A percentile compares a stretch with the other conserved stretches of the same genome.
Evolutionary conservation across 1,284 basidiomycete species (phyloP).

Genomic region (Anthracocystis panici-leucophaei): DNA sequence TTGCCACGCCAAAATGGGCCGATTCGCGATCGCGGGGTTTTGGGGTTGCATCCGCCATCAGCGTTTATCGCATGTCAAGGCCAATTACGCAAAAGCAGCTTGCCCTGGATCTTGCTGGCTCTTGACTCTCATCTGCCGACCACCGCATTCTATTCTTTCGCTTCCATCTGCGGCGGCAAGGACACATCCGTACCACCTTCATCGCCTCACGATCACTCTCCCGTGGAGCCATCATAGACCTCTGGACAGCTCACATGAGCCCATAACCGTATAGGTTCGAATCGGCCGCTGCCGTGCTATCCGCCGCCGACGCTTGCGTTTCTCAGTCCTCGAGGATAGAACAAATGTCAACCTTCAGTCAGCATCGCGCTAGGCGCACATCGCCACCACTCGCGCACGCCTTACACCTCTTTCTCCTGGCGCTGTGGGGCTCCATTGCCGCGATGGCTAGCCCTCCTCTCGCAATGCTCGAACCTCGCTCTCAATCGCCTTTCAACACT

Average conservation of each 20-base stretch:
- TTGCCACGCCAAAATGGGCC: constrained; percentile 2
- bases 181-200: neutral
- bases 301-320: neutral
- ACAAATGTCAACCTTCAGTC: neutral
- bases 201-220: neutral
- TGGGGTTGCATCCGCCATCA: neutral
- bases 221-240: neutral
- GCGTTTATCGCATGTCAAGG: too few species aligned
- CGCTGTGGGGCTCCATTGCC: neutral
- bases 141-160: too few species aligned
- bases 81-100: too few species aligned
- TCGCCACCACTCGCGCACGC: neutral
- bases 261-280: neutral
- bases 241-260: constrained; percentile 19
- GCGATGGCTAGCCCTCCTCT: constrained; percentile 16
- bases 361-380: constrained; percentile 11
- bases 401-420: constrained; percentile 6
- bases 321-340: neutral
- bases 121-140: too few species aligned
- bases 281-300: constrained; percentile 10
- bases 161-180: too few species aligned
- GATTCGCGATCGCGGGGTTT: neutral
- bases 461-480: constrained; percentile 18
- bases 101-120: too few species aligned
- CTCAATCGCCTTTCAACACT: constrained; percentile 20